Evolutionary conservation across 306 rosid species (phyloP).

Genomic region (Prunus persica): Prunus_persica_NCBIv2 NC_034016.1:12789501-12790000

Average conservation of each 20-base stretch:
- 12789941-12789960: too few species aligned
- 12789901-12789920: slow-evolving; percentile 2
- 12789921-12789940: too few species aligned
- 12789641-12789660: slow-evolving; percentile 28
- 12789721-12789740: slow-evolving; percentile 28
- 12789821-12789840: too few species aligned
- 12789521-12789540: slow-evolving; percentile 40
- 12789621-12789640: slow-evolving; percentile 2
- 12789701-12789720: slow-evolving; percentile 26
- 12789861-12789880: slow-evolving; percentile 9
- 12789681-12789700: slow-evolving; percentile 34
- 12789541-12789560: slow-evolving; percentile 24
- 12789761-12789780: too few species aligned
- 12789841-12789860: not conserved
- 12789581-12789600: slow-evolving; percentile 10
- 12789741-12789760: slow-evolving; percentile 18
- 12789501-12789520: slow-evolving; percentile 28
- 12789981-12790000: too few species aligned
- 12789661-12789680: slow-evolving; percentile 32
- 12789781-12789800: slow-evolving; percentile 21
- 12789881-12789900: slow-evolving; percentile 14
- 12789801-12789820: slow-evolving; percentile 27
- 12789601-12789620: slow-evolving; percentile 12
- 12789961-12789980: too few species aligned
- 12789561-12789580: slow-evolving; percentile 15